Base-by-base conservation (phyloP, 768 basidiomycete species). In the Boletus bicolor region DNA sequence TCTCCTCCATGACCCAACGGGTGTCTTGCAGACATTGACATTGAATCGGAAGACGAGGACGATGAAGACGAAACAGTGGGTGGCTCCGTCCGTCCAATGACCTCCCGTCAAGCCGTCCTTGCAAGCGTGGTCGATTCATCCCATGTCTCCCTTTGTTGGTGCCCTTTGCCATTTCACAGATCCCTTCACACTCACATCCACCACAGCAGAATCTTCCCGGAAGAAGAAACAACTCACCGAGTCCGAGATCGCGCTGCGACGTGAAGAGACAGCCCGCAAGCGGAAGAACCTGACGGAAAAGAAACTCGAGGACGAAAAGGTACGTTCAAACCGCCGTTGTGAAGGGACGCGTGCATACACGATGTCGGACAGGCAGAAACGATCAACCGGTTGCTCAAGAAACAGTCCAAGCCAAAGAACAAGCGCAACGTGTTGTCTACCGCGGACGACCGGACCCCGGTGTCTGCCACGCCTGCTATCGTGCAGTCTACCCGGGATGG, bases 341-440 rank as follows among this genome's bases (percentile, higher is more conserved):
- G 28, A 30, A 30, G 28, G 28, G 7, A 30, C 12, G 7, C 17
- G 7, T 15, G 30, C 12, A 5, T n/a, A 19, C 9, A 7, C n/a
- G 17, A 30, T 36, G 36, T 34, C 21, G 41, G 34, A 19, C 62
- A 92, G 89, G 84, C 84, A 24, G 92, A 93, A 64, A 93, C 92
- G 0, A 93, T 94, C 69, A 93, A 93, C 63, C 86, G 92, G 28
- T 78, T 94, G 14, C 80, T 94, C 49, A 91, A 91, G 69, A 93
- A 93, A 70, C 90, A 91, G 65, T 85, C 86, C 17, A 81, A 86
- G 10, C 78, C 87, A 3, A 80, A 82, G 43, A 81, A 78, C 48
- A 86, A 82, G 60, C 82, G 84, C 11, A 79, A 76, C n/a, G 77
- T 70, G 0, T 60, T 76, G 30, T 77, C 78, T 17, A 80, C 78